Base-by-base conservation (phyloP, 1,284 basidiomycete genomes). In the Singerocomus inundabilis region DNA sequence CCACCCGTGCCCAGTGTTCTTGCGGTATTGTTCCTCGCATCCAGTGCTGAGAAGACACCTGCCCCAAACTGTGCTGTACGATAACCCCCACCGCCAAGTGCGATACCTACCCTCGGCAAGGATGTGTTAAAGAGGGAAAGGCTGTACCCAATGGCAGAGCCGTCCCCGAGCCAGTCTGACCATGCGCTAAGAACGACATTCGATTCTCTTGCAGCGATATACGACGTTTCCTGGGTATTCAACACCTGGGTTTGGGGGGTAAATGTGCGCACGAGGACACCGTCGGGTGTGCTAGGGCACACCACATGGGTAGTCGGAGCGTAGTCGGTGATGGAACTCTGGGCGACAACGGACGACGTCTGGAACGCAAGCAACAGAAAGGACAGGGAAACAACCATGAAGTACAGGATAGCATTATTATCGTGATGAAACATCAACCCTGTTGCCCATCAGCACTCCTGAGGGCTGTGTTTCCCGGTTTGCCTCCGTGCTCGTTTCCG, bases 21-120 rank as follows among this genome's bases (percentile, higher is more conserved):
- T 15, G 83, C 70, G n/a, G 77, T 72, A 2, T 66, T 61, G 53
- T 88, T 84, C 25, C 84, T 69, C 3, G 73, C 75, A 63, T 87
- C 85, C 16, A 88, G 67, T 1, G 71, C 84, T 30, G 71, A 77
- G 9, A 88, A 61, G 38, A 77, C 75, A 13, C 72, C 81, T 1
- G 84, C 82, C 5, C 77, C 82, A 51, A 78, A 84, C 52, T 78
- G 75, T 0, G 84, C 80, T 0, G 82, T 75, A 31, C 85, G 72
- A 35, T 79, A 72, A 0, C 83, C 82, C 24, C 79, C 80, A 1
- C 84, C 84, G 34, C 81, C 79, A 9, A 82, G 66, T 7, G 79
- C 81, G 44, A 85, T 70, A 1, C 78, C 84, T 24, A 85, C 64
- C 49, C 71, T 75, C 5, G 83, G 78, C 53, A 76, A 73, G 24